Percentiles rank a stretch among this genome's conserved stretches.
phyloP scores from a whole-genome alignment of 768 basidiomycete species.

The Solioccasus polychromus region DNA sequence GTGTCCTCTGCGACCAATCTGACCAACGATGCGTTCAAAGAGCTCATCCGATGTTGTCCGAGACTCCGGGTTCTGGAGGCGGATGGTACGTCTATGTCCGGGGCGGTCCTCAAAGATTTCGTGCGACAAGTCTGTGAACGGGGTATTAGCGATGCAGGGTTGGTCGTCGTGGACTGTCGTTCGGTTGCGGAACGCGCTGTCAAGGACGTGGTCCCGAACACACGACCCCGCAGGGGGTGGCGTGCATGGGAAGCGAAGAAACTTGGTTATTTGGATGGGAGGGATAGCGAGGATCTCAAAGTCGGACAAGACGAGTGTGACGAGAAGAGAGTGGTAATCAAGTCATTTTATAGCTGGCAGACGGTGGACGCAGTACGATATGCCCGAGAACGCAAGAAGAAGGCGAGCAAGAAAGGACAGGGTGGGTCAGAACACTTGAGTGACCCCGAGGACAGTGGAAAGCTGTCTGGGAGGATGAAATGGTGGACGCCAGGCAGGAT shows the following conservation, averaged over 20 bases:
- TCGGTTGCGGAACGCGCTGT: slow-evolving; percentile 58
- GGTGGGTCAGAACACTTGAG: slow-evolving; percentile 34
- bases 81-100: slow-evolving; percentile 75
- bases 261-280: slow-evolving; percentile 66
- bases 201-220: slow-evolving; percentile 55
- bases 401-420: slow-evolving; percentile 43
- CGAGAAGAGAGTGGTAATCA: slow-evolving; percentile 64
- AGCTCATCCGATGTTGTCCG: slow-evolving; percentile 62
- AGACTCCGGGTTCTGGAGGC: slow-evolving; percentile 67
- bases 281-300: slow-evolving; percentile 64
- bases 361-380: slow-evolving; percentile 74
- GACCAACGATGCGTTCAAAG: slow-evolving; percentile 59
- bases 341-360: slow-evolving; percentile 87
- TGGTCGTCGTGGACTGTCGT: slow-evolving; percentile 77
- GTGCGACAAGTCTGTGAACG: slow-evolving; percentile 53
- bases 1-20: slow-evolving; percentile 67
- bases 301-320: slow-evolving; percentile 83
- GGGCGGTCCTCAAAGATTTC: slow-evolving; percentile 62
- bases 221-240: slow-evolving; percentile 72
- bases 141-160: slow-evolving; percentile 44
- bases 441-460: slow-evolving; percentile 29
- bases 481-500: slow-evolving; percentile 46
- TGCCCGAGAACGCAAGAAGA: slow-evolving; percentile 61
- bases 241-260: slow-evolving; percentile 69
- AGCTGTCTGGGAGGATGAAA: slow-evolving; percentile 16